Evolutionary conservation across 2,329 filamentous ascomycete genomes (phyloP), one percentile per base, ranked within the genome.

Genomic region (Seiridium unicorne): DNA sequence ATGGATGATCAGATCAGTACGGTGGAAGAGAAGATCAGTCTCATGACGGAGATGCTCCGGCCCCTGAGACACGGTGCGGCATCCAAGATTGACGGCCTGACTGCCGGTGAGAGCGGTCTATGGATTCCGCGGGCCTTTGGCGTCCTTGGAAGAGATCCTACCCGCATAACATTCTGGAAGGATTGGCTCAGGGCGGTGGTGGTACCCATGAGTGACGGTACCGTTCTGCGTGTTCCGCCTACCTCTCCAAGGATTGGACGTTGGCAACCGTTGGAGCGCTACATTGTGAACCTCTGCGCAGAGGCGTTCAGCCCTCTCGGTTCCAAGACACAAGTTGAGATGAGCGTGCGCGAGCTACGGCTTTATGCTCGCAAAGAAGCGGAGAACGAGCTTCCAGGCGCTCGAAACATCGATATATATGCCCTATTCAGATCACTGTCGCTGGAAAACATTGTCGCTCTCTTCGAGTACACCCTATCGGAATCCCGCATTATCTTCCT

Each of bases 81-180:
- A 36, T 94, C 93, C 55, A 98, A 97, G 77, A 99, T 99, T 62
- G 95, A 99, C 72, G 95, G 95, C 26, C 81, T 99, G 63, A 98
- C 94, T 0, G 92, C 96, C 65, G 93, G 94, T 48, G 95, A 98
- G 72, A 97, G 92, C 57, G 95, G 94, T 2, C 88, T 98, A 62
- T 99, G 95, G 95, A 93, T 92, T 55, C 95, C 95, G 18, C 85
- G 95, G 64, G 93, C 94, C 1, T 99, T 96, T 71, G 95, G 95
- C 61, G 89, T 99, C 63, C 81, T 99, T 63, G 95, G 95, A 40
- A 85, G 91, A 63, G 95, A 99, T 72, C 82, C 83, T 10, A 89
- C 87, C 62, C 85, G 96, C 76, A 93, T 93, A 64, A 86, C 88
- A 38, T 98, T 99, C 77, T 99, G 94, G 93, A 98, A 98, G 75